Evolutionary conservation across 768 basidiomycete species (phyloP).

Genomic region (Lentinula lateritia): DNA sequence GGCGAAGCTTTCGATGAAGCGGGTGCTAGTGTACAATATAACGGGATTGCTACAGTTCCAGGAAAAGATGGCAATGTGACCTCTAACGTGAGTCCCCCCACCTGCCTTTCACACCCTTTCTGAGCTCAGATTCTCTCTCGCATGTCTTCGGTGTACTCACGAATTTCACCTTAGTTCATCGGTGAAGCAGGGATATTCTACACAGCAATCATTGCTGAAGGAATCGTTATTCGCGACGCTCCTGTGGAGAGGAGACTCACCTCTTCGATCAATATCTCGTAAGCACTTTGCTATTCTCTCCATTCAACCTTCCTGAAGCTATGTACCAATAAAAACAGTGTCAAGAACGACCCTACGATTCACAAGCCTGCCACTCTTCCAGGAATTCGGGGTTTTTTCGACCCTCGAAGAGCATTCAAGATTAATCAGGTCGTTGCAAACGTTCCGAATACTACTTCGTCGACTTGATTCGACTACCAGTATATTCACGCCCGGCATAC

Average conservation of each 20-base stretch:
- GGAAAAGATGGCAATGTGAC: neutral
- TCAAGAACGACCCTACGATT: neutral
- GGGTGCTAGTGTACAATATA: slow-evolving; percentile 23
- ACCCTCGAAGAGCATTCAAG: slow-evolving; percentile 20
- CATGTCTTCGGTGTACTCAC: no score
- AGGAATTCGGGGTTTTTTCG: slow-evolving; percentile 20
- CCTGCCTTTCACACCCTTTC: no score
- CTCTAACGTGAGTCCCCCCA: neutral
- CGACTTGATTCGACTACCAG: neutral
- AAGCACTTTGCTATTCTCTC: slow-evolving; percentile 12
- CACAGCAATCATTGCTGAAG: slow-evolving; percentile 26
- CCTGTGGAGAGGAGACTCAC: slow-evolving; percentile 23
- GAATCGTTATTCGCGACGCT: slow-evolving; percentile 25
- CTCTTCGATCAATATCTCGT: slow-evolving; percentile 36
- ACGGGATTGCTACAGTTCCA: slow-evolving; percentile 23
- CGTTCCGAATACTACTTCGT: slow-evolving; percentile 3
- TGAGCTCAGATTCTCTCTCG: no score
- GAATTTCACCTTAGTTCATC: slow-evolving; percentile 7
- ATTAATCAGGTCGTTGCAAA: slow-evolving; percentile 28
- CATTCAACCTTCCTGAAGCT: neutral
- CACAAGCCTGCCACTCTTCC: slow-evolving; percentile 9
- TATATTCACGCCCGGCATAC: neutral
- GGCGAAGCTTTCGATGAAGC: slow-evolving; percentile 22
- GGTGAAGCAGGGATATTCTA: slow-evolving; percentile 26
- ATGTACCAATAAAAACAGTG: neutral